These are phyloP conservation scores for Podila clonocystis DNA, from an alignment of 192 early-diverging fungal species.

Conservation along the genomic window DNA sequence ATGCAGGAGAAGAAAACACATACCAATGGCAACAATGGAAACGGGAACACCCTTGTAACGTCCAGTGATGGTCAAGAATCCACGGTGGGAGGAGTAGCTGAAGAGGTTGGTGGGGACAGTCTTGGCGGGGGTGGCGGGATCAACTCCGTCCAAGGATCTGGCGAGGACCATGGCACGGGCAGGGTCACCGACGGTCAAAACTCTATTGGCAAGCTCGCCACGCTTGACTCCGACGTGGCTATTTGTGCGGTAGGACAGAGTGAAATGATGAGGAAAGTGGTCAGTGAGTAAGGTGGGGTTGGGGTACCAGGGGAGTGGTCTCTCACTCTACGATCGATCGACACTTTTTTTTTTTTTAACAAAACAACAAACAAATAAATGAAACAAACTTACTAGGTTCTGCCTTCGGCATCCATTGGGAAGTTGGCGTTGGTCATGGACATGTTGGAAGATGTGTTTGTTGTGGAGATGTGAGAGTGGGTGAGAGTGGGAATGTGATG, in stretches of 20 bases:
- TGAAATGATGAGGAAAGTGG: background rate
- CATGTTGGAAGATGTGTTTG: conserved; percentile 22
- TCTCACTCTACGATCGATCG: too few species aligned
- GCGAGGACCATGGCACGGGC: conserved; percentile 75
- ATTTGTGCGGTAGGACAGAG: background rate
- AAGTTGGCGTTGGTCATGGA: conserved; percentile 77
- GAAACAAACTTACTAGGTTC: conserved; percentile 67
- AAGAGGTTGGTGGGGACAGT: conserved; percentile 58
- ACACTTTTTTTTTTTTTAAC: too few species aligned
- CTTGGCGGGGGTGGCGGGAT: conserved; percentile 32
- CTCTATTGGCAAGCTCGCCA: conserved; percentile 88
- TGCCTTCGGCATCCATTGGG: conserved; percentile 77
- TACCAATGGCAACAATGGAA: conserved; percentile 82
- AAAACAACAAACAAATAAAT: too few species aligned
- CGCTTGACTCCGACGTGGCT: conserved; percentile 78
- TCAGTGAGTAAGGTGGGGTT: background rate
- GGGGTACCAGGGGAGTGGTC: too few species aligned
- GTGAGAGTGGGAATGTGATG: background rate
- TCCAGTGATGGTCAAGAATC: conserved; percentile 90
- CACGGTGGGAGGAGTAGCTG: conserved; percentile 70
- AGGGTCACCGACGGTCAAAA: conserved; percentile 90
- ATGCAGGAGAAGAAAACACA: background rate
- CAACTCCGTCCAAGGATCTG: conserved; percentile 63
- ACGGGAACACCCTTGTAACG: conserved; percentile 78
- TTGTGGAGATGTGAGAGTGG: background rate